These are phyloP conservation scores for Linum trigynum DNA, from an alignment of 345 rosid species.

Conservation along the genomic window DNA sequence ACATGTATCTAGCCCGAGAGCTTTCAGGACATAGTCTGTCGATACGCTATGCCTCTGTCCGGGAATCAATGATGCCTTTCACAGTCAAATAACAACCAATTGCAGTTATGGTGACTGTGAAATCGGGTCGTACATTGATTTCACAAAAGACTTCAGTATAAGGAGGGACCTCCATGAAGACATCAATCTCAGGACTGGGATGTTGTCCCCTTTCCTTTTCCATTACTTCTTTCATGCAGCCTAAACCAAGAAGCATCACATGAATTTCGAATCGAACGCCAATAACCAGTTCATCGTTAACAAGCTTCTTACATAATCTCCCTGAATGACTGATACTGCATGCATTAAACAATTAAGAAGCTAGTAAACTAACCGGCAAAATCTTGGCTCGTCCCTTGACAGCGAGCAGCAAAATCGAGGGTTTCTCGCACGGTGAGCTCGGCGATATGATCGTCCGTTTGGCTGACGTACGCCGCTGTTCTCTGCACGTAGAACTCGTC, in stretches of 20 bases:
- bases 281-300: not conserved
- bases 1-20: slow-evolving; percentile 87
- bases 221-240: slow-evolving; percentile 50
- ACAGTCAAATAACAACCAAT: not conserved
- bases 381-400: slow-evolving; percentile 81
- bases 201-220: slow-evolving; percentile 61
- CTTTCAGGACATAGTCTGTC: slow-evolving; percentile 70
- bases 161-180: slow-evolving; percentile 67
- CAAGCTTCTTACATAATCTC: not conserved
- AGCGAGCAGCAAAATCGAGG: slow-evolving; percentile 92
- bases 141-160: not conserved
- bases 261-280: not conserved
- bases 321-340: not conserved
- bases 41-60: slow-evolving; percentile 67
- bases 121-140: no score
- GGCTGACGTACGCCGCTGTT: slow-evolving; percentile 84
- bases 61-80: slow-evolving; percentile 72
- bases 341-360: not conserved
- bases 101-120: no score
- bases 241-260: slow-evolving; percentile 21
- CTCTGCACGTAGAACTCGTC: slow-evolving; percentile 64
- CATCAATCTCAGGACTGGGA: slow-evolving; percentile 79
- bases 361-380: slow-evolving; percentile 50
- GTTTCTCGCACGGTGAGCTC: slow-evolving; percentile 21
- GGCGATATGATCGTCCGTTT: slow-evolving; percentile 78